Base-by-base conservation (phyloP, 495 filamentous ascomycete genomes). In the Penicillium manginii region DNA sequence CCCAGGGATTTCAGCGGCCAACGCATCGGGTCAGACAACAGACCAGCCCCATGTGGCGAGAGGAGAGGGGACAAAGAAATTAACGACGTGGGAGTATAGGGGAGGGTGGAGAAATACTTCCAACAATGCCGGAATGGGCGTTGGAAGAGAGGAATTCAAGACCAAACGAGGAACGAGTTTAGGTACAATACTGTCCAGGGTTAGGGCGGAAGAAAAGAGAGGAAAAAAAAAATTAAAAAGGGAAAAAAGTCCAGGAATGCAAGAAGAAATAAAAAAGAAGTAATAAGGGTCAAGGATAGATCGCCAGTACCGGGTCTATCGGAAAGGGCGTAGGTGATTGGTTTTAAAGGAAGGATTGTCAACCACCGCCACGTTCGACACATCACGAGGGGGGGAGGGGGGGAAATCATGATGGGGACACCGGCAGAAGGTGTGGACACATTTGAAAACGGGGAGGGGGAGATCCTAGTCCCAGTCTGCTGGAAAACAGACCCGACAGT, bases 291-390 rank as follows among this genome's bases (percentile, higher is more conserved):
- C 40, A 45, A 45, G 40, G 40, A n/a, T 45, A 45, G 40, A 45
- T 45, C 40, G 40, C 40, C 40, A 45, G 40, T 35, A 45, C 50
- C 46, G 53, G 60, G 39, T 12, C 31, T 33, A 26, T 54, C 60
- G 55, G 60, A 59, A 52, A 50, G 61, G 54, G 17, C 43, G 35
- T 31, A 29, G 31, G 14, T 62, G 42, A 66, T 62, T 64, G 60
- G 55, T 26, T 58, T 56, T 52, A 39, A 39, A 50, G 52, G 50
- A 52, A 29, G 56, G 52, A 26, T 43, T 39, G 48, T 51, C 35
- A 37, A 37, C 49, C 55, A 56, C 66, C 56, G 64, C 64, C 66
- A 67, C 66, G 66, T 69, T 69, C 35, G 64, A 69, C 57, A 66
- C 60, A 69, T 69, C 63, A 69, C 60, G 63, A 64, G 63, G 40